Conservation (phyloP, 2,329 filamentous ascomycete species). For the Talaromyces sp. region DNA sequence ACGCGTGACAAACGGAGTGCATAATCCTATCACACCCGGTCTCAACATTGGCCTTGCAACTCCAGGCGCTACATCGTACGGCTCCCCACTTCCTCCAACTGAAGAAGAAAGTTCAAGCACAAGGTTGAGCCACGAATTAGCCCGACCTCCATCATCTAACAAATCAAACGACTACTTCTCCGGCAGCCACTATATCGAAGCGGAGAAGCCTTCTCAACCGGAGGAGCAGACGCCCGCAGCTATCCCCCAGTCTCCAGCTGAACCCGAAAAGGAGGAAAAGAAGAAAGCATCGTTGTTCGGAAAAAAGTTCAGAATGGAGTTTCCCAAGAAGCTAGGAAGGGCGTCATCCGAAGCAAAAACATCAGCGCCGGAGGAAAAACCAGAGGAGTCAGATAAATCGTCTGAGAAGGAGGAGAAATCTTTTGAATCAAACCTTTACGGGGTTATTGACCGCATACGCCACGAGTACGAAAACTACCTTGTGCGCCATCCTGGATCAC, state of each 20-base stretch:
- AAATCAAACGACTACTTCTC: slow-evolving; percentile 73
- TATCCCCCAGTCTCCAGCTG: slow-evolving; percentile 51
- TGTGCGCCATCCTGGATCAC: slow-evolving; percentile 35
- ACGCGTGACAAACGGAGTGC: slow-evolving; percentile 59
- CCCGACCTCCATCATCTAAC: slow-evolving; percentile 56
- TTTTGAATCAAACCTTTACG: slow-evolving; percentile 46
- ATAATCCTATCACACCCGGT: slow-evolving; percentile 67
- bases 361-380: slow-evolving; percentile 69
- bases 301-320: slow-evolving; percentile 76
- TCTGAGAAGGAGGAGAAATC: slow-evolving; percentile 49
- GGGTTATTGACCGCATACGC: slow-evolving; percentile 45
- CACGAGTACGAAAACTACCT: slow-evolving; percentile 46
- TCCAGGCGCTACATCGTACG: slow-evolving; percentile 48
- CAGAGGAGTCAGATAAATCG: slow-evolving; percentile 52
- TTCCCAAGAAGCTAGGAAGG: slow-evolving; percentile 75
- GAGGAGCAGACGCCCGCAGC: slow-evolving; percentile 45
- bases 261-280: slow-evolving; percentile 60
- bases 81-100: slow-evolving; percentile 28
- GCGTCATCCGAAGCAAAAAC: slow-evolving; percentile 68
- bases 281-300: slow-evolving; percentile 64
- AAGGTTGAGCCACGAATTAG: slow-evolving; percentile 47
- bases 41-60: slow-evolving; percentile 75
- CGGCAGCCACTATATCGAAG: slow-evolving; percentile 48
- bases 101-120: slow-evolving; percentile 33
- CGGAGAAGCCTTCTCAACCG: slow-evolving; percentile 50